A percentile compares a stretch with the other conserved stretches of the same genome.
phyloP scores from a whole-genome alignment of 1,284 basidiomycete genomes.

The Stygiomarasmius scandens region DNA sequence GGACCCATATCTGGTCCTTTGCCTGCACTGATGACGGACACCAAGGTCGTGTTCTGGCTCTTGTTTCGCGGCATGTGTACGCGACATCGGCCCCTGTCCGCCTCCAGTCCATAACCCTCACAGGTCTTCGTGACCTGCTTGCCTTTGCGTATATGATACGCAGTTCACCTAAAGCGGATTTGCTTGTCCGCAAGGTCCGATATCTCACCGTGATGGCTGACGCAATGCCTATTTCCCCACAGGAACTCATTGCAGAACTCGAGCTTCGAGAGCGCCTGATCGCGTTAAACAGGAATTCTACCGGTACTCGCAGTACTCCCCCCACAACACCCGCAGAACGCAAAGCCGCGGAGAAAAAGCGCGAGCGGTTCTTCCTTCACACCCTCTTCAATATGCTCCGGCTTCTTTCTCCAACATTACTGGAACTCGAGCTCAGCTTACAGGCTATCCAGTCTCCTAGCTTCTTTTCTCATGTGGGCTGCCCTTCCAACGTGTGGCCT shows the following conservation, averaged over 20 bases:
- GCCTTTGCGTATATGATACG: background rate
- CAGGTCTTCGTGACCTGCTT: slow-evolving; percentile 7
- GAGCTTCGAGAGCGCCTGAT: background rate
- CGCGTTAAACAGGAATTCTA: background rate
- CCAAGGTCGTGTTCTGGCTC: slow-evolving; percentile 35
- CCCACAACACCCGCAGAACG: background rate
- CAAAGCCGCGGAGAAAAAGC: background rate
- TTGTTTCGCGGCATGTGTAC: slow-evolving; percentile 33
- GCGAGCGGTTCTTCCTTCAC: background rate
- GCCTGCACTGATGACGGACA: slow-evolving; percentile 39
- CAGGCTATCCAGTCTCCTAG: background rate
- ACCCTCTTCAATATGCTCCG: background rate
- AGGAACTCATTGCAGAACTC: background rate
- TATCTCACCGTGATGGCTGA: background rate
- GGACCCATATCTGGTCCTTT: slow-evolving; percentile 40
- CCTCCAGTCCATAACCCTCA: slow-evolving; percentile 18
- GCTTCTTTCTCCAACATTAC: background rate
- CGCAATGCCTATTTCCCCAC: background rate
- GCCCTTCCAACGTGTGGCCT: background rate
- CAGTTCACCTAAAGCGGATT: background rate
- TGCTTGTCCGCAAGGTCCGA: background rate
- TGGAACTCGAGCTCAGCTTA: background rate
- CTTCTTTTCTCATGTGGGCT: background rate
- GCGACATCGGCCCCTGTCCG: slow-evolving; percentile 13
- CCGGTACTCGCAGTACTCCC: background rate